Conservation (phyloP, 1,284 basidiomycete species). For the Ganoderma leucocontextum region DNA sequence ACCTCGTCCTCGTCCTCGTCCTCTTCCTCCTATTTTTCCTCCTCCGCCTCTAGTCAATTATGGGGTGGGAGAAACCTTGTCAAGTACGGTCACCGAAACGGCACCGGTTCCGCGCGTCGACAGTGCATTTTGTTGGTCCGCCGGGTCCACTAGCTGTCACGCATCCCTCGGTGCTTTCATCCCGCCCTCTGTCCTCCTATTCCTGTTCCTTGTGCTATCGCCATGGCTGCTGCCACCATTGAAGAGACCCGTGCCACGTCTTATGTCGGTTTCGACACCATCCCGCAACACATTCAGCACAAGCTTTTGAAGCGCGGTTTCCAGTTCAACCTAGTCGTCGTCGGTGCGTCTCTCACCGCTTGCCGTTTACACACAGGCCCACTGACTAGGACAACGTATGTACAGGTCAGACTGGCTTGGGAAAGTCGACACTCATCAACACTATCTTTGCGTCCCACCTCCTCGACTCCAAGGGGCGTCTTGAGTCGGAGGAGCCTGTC, state of each 20-base stretch:
- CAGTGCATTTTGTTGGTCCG: slow-evolving; percentile 29
- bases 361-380: background rate
- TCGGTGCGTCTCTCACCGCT: slow-evolving; percentile 61
- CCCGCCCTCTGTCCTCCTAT: slow-evolving; percentile 10
- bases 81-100: too few relatives aligned
- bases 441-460: slow-evolving; percentile 98
- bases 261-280: slow-evolving; percentile 95
- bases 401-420: slow-evolving; percentile 95
- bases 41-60: too few relatives aligned
- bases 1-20: too few relatives aligned
- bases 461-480: slow-evolving; percentile 96
- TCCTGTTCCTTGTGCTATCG: slow-evolving; percentile 19
- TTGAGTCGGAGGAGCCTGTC: slow-evolving; percentile 87
- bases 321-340: slow-evolving; percentile 98
- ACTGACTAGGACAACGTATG: slow-evolving; percentile 14
- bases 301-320: slow-evolving; percentile 99
- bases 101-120: slow-evolving; percentile 7
- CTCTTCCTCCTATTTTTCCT: too few relatives aligned
- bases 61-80: too few relatives aligned
- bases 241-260: slow-evolving; percentile 89
- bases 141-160: slow-evolving; percentile 21
- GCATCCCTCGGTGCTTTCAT: slow-evolving; percentile 1
- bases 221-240: slow-evolving; percentile 51
- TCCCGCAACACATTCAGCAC: slow-evolving; percentile 98
- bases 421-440: slow-evolving; percentile 99